These are phyloP conservation scores for Meyerozyma guilliermondii DNA, from an alignment of 1,139 yeast genomes.

Conservation along the genomic window DNA sequence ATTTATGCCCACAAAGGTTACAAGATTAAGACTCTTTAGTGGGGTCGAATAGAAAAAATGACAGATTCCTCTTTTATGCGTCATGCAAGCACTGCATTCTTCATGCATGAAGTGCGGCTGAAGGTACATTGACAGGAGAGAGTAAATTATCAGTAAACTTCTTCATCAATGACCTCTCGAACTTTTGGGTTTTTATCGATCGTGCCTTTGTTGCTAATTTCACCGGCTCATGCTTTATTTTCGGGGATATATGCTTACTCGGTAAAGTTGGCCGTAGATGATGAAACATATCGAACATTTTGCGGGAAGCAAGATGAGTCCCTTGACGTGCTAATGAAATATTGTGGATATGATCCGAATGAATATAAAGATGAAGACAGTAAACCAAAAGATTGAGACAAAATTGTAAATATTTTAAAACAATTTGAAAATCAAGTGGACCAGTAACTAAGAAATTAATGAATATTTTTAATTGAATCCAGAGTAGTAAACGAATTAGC, in stretches of 20 bases:
- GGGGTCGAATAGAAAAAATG: background rate
- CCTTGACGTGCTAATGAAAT: too few species aligned
- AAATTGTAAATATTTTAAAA: too few species aligned
- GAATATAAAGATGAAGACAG: too few species aligned
- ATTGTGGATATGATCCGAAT: too few species aligned
- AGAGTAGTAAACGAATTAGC: too few species aligned
- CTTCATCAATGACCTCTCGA: background rate
- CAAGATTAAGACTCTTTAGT: background rate
- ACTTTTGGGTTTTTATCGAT: background rate
- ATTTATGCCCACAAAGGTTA: background rate
- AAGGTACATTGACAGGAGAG: background rate
- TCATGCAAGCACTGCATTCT: background rate
- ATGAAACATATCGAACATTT: background rate
- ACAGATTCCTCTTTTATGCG: background rate
- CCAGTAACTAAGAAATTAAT: too few species aligned
- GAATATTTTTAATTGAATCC: too few species aligned
- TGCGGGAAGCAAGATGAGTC: background rate
- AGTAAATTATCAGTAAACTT: background rate
- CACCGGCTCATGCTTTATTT: background rate
- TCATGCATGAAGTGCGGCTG: background rate
- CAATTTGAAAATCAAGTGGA: too few species aligned
- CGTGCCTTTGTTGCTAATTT: background rate
- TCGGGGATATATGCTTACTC: background rate
- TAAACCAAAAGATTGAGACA: too few species aligned
- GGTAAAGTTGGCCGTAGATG: background rate